These are phyloP conservation scores for Cutaneotrichosporon sp. DNA, from an alignment of 1,284 basidiomycete genomes.

Conservation along the genomic window DNA sequence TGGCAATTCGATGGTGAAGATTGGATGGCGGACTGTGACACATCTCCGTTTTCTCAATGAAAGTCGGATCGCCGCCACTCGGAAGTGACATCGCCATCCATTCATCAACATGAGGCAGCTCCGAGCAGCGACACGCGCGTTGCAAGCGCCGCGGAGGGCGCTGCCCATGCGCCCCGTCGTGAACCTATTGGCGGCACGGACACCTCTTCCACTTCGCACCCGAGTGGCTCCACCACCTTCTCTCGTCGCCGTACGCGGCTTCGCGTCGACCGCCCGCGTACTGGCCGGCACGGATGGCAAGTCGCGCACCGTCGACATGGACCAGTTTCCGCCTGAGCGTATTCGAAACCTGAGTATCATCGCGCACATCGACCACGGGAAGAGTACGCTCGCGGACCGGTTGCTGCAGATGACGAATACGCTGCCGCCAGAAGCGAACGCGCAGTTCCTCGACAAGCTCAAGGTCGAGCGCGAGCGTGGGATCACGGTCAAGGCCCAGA, in stretches of 20 bases:
- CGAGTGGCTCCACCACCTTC: not conserved
- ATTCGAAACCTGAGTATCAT: conserved; percentile 95
- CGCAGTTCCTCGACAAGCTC: conserved; percentile 90
- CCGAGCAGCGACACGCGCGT: conserved; percentile 13
- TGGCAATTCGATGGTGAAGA: not conserved
- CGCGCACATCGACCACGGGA: conserved; percentile 89
- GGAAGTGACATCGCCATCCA: not conserved
- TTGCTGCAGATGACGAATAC: conserved; percentile 85
- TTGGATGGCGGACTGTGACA: not conserved
- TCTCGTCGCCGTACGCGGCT: conserved; percentile 10
- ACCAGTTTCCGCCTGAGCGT: conserved; percentile 68
- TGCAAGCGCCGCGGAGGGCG: not conserved
- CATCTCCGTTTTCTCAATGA: conserved; percentile 6
- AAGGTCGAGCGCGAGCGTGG: conserved; percentile 80
- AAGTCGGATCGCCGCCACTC: not conserved
- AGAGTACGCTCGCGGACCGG: conserved; percentile 85
- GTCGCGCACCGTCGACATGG: conserved; percentile 58
- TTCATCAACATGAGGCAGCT: conserved; percentile 17
- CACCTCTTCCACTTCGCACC: not conserved
- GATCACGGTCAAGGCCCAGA: conserved; percentile 80
- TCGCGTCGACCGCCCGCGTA: conserved; percentile 9
- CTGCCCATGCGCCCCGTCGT: not conserved
- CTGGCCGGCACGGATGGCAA: conserved; percentile 12
- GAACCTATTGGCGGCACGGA: not conserved
- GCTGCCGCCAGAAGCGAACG: conserved; percentile 63